phyloP scores from a whole-genome alignment of 176 grass and related monocot genomes.

The Triticum dicoccoides region DNA sequence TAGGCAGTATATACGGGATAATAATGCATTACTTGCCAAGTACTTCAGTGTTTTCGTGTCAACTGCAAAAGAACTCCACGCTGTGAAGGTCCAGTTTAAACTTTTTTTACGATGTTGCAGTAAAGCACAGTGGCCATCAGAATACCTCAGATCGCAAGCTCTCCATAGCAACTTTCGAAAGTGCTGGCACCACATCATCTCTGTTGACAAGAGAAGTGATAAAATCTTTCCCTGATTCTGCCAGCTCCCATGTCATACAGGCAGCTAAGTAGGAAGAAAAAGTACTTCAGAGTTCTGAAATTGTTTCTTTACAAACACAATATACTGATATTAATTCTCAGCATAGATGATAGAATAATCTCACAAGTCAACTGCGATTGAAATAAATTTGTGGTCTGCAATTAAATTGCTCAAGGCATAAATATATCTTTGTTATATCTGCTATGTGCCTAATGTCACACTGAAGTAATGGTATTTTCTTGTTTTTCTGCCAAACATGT shows the following conservation, averaged over 20 bases:
- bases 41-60: background rate
- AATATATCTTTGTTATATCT: background rate
- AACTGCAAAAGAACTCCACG: slow-evolving; percentile 4
- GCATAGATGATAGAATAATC: slow-evolving; percentile 8
- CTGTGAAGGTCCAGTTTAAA: slow-evolving; percentile 4
- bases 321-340: slow-evolving; percentile 2
- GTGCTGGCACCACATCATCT: slow-evolving; percentile 76
- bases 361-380: background rate
- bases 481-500: background rate
- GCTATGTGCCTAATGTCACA: background rate
- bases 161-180: slow-evolving; percentile 67
- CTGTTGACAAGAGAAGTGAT: slow-evolving; percentile 84
- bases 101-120: background rate
- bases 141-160: slow-evolving; percentile 72
- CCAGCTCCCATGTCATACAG: slow-evolving; percentile 87
- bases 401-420: background rate
- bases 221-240: slow-evolving; percentile 74
- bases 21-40: background rate
- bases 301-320: background rate
- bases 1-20: background rate
- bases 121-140: background rate
- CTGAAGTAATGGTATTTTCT: background rate
- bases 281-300: slow-evolving; percentile 19
- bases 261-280: slow-evolving; percentile 56
- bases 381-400: background rate